A percentile compares a stretch with the other conserved stretches of the same genome.
These are phyloP conservation scores for Aspergillus eucalypticola DNA, from an alignment of 2,329 filamentous ascomycete species.

Conservation along the genomic window DNA sequence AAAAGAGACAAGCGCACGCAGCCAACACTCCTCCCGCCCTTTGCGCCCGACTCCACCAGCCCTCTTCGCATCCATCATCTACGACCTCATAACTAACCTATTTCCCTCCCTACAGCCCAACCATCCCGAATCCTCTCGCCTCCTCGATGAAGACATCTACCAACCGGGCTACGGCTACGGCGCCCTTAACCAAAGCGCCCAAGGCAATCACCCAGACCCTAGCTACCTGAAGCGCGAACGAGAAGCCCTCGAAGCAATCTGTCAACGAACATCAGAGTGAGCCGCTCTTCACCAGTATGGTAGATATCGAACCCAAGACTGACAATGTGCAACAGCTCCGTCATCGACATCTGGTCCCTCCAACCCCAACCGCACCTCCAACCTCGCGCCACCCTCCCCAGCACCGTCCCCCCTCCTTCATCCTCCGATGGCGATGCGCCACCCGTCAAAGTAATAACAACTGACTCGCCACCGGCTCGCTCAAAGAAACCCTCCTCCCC, in stretches of 20 bases:
- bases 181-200: conserved; percentile 39
- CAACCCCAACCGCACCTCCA: conserved; percentile 46
- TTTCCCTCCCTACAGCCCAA: background rate
- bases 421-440: conserved; percentile 24
- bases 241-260: conserved; percentile 49
- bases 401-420: conserved; percentile 28
- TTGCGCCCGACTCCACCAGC: background rate
- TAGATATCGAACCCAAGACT: background rate
- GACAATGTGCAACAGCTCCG: conserved; percentile 33
- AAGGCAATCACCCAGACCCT: conserved; percentile 42
- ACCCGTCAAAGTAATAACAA: conserved; percentile 21
- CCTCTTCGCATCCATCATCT: background rate
- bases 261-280: conserved; percentile 50
- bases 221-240: conserved; percentile 46
- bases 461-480: conserved; percentile 14
- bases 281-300: conserved; percentile 13
- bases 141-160: conserved; percentile 49
- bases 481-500: conserved; percentile 15
- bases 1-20: background rate
- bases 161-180: conserved; percentile 48
- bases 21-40: background rate
- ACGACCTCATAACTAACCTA: background rate
- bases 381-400: conserved; percentile 39
- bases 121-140: conserved; percentile 45
- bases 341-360: conserved; percentile 48